These are phyloP conservation scores for Solanum raphanifolium DNA, from an alignment of 257 asterid genomes.

Conservation along the genomic window DNA sequence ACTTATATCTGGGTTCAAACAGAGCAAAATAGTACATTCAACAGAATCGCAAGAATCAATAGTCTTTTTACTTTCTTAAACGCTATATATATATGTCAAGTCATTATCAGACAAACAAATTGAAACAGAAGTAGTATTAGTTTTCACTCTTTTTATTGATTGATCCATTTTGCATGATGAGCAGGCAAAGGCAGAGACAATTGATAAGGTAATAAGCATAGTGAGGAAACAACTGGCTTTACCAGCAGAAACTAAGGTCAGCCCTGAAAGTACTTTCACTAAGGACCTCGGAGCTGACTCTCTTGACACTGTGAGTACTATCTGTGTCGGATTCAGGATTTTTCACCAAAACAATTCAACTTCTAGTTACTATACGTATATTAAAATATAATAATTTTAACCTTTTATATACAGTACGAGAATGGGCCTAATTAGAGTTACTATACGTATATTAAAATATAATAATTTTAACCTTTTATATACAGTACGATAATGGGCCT, in stretches of 20 bases:
- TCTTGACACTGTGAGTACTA: slow-evolving; percentile 51
- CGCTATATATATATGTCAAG: neutral
- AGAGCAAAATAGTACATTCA: neutral
- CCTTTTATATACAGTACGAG: neutral
- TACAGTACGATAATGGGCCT: neutral
- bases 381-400: neutral
- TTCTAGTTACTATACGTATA: neutral
- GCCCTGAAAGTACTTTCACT: slow-evolving; percentile 39
- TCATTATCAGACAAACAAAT: neutral
- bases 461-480: neutral
- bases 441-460: neutral
- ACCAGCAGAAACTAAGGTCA: slow-evolving; percentile 33
- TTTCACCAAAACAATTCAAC: neutral
- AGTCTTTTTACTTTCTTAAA: fast-evolving
- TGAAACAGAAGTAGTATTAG: neutral
- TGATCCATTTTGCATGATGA: neutral
- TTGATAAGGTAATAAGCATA: slow-evolving; percentile 51
- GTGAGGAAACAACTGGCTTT: slow-evolving; percentile 65
- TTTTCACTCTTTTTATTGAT: neutral
- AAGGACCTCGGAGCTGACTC: slow-evolving; percentile 72
- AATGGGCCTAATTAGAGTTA: neutral
- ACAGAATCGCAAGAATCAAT: fast-evolving
- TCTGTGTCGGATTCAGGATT: neutral
- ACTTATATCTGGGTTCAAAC: neutral
- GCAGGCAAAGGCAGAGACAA: slow-evolving; percentile 61